Evolutionary conservation across 78 protist genomes (phyloP).

Genomic region (Monocercomonoides exilis): DNA sequence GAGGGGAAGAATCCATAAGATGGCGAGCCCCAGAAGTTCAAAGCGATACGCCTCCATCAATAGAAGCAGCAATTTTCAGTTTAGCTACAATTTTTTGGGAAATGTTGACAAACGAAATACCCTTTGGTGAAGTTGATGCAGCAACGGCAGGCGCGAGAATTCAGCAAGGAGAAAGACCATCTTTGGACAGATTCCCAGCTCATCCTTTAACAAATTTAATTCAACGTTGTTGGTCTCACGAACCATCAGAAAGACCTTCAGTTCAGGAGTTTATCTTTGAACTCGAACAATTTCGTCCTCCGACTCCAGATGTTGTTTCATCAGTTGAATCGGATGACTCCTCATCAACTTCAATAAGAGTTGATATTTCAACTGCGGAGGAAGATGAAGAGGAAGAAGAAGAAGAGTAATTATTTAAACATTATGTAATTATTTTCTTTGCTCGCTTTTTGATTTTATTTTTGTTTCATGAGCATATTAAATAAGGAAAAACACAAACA

Average conservation of each 20-base stretch:
- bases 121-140: background rate
- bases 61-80: background rate
- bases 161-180: background rate
- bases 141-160: background rate
- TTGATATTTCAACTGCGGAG: too few relatives aligned
- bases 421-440: too few relatives aligned
- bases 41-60: background rate
- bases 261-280: background rate
- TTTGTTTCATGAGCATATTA: too few relatives aligned
- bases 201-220: background rate
- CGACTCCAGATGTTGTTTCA: too few relatives aligned
- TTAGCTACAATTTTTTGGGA: background rate
- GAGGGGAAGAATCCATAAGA: background rate
- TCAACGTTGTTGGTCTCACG: background rate
- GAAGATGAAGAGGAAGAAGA: too few relatives aligned
- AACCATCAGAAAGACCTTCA: background rate
- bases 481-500: too few relatives aligned
- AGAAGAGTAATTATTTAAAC: too few relatives aligned
- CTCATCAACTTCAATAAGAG: too few relatives aligned
- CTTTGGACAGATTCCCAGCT: background rate
- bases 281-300: too few relatives aligned
- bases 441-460: too few relatives aligned
- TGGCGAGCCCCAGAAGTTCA: background rate
- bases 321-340: too few relatives aligned
- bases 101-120: background rate